phyloP scores from a whole-genome alignment of 306 rosid genomes.

The Quercus glauca region DNA sequence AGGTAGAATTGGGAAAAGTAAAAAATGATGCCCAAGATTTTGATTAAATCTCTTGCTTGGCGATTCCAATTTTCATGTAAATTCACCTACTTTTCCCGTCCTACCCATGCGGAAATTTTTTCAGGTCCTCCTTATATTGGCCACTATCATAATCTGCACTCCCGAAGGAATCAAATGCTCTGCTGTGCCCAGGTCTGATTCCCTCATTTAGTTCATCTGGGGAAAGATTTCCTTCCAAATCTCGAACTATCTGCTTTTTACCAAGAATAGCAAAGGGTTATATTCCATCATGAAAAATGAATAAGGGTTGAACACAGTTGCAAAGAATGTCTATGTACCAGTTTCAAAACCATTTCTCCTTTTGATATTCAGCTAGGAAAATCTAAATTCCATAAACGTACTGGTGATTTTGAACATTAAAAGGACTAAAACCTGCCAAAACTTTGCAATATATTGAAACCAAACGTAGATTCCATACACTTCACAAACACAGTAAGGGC shows the following conservation, averaged over 20 bases:
- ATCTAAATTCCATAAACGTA: neutral
- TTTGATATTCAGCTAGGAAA: neutral
- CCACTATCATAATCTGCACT: constrained; percentile 28
- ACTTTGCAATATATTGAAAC: neutral
- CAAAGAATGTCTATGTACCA: too few relatives aligned
- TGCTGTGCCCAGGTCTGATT: constrained; percentile 33
- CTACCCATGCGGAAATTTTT: constrained; percentile 13
- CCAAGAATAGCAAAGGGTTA: neutral
- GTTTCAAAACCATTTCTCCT: too few relatives aligned
- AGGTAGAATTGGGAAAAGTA: too few relatives aligned
- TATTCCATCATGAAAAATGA: neutral
- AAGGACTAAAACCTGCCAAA: neutral
- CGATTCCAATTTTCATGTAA: too few relatives aligned
- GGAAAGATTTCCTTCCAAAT: constrained; percentile 38
- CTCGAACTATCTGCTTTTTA: constrained; percentile 38
- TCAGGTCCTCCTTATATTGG: constrained; percentile 51
- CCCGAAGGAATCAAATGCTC: constrained; percentile 14
- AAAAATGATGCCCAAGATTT: too few relatives aligned
- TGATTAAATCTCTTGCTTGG: too few relatives aligned
- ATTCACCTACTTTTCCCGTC: too few relatives aligned
- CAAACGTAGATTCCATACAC: neutral
- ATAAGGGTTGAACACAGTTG: neutral
- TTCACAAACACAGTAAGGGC: neutral
- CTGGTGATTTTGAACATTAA: neutral
- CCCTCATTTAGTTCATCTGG: constrained; percentile 31